These are phyloP conservation scores for Apiotrichum montevideense DNA, from an alignment of 1,284 basidiomycete genomes.

Conservation along the genomic window DNA sequence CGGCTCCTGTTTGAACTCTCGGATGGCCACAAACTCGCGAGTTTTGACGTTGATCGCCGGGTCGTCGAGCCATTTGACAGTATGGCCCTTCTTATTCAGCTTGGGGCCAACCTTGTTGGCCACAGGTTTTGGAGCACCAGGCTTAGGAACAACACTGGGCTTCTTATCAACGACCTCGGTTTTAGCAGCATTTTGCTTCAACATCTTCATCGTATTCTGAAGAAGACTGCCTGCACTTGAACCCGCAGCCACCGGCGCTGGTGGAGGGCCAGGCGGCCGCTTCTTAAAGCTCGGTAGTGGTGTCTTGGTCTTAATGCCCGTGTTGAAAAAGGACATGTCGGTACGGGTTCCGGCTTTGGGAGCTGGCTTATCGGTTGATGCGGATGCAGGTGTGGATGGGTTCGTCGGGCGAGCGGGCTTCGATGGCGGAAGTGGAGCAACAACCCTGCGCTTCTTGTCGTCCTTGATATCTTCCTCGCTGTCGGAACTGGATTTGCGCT, in stretches of 20 bases:
- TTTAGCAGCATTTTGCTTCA: conserved; percentile 8
- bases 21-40: conserved; percentile 23
- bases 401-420: background rate
- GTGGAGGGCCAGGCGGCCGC: background rate
- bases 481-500: conserved; percentile 7
- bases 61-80: conserved; percentile 30
- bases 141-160: background rate
- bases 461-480: conserved; percentile 13
- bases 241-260: background rate
- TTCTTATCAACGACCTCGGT: background rate
- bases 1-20: conserved; percentile 27
- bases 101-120: conserved; percentile 11
- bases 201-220: conserved; percentile 6
- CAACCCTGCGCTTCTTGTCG: conserved; percentile 11
- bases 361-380: background rate
- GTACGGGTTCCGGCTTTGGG: background rate
- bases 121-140: background rate
- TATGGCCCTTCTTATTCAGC: conserved; percentile 32
- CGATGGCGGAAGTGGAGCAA: background rate
- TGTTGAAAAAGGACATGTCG: conserved; percentile 34
- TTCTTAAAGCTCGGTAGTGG: conserved; percentile 28
- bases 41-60: background rate
- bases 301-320: conserved; percentile 18
- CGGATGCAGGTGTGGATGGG: no score
- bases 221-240: conserved; percentile 1